A percentile compares a stretch with the other conserved stretches of the same genome.
These are phyloP conservation scores for Fonsecaea pedrosoi DNA, from an alignment of 2,329 filamentous ascomycete species.

Conservation along the genomic window DNA sequence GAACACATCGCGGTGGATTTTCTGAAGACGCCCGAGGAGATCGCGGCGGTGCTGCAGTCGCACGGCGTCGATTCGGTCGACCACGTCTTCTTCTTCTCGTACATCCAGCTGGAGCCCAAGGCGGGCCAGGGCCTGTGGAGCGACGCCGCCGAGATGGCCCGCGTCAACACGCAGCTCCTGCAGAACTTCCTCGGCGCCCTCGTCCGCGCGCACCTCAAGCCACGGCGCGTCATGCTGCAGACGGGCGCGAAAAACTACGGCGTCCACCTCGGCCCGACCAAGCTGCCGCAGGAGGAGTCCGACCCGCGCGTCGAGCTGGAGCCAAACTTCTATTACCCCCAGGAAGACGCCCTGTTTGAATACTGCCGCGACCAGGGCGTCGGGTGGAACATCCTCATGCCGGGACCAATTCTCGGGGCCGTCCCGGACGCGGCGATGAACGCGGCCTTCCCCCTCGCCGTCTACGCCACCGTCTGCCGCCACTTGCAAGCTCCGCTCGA, in stretches of 20 bases:
- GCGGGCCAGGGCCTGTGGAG: constrained; percentile 55
- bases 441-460: constrained; percentile 54
- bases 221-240: constrained; percentile 57
- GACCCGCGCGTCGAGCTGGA: constrained; percentile 53
- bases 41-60: constrained; percentile 41
- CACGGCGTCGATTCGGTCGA: constrained; percentile 44
- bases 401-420: constrained; percentile 58
- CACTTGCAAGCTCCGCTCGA: constrained; percentile 50
- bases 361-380: constrained; percentile 51
- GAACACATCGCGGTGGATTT: constrained; percentile 52
- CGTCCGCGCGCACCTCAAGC: constrained; percentile 50
- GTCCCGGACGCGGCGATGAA: constrained; percentile 60
- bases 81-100: constrained; percentile 62
- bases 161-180: constrained; percentile 54
- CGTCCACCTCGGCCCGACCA: constrained; percentile 55
- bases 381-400: constrained; percentile 55
- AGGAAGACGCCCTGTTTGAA: constrained; percentile 57
- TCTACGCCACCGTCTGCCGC: constrained; percentile 58
- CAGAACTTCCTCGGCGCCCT: constrained; percentile 57
- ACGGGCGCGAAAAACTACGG: constrained; percentile 62
- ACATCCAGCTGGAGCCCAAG: constrained; percentile 58
- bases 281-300: constrained; percentile 54
- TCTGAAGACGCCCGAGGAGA: constrained; percentile 40
- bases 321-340: constrained; percentile 62
- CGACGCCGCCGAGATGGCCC: constrained; percentile 58